Evolutionary conservation across 352 stramenopile species (phyloP), one percentile per base, ranked within the genome.

Genomic region (Pythium monospermum): DNA sequence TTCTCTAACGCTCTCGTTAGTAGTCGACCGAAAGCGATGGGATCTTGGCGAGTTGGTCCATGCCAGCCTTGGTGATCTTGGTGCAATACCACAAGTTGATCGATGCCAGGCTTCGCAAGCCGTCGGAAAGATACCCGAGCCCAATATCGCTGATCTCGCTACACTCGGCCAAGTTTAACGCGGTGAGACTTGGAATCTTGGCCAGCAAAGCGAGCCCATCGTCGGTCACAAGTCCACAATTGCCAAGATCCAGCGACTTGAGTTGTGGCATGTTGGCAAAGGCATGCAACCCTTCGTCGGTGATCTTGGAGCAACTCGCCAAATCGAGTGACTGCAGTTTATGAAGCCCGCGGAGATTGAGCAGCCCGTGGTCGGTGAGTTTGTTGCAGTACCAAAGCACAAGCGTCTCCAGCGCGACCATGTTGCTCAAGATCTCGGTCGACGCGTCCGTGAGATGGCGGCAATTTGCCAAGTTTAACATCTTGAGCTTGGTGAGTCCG

Each of bases 381-480:
- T 91, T 91, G 64, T 85, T 87, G 60, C 82, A 96, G 61, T 93
- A 87, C 70, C 81, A 87, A 8, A 96, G 56, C 28, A 86, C 71
- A 8, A 96, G 63, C 27, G 69, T 77, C 46, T 88, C 64, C 5
- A 95, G 54, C 6, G 57, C 38, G 16, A 61, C 58, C 57, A 91
- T 74, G 27, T 61, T 53, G 1, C 66, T 51, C 18, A 96, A 54
- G 10, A 78, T 54, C 19, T 48, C 16, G 6, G 68, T 71, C 13
- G 68, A 66, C 0, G 23, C 61, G 47, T 95, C 74, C 0, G 83
- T 90, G n/a, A 94, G 25, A 19, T 80, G 71, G 32, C 87, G 82
- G 42, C 82, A 96, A 50, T 87, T 90, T 7, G 77, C 71, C 12
- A 96, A 54, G 49, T 95, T 91, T 25, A 94, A 67, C 22, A 73